Conservation (phyloP, 768 basidiomycete genomes). For the Fistulinella prunicolor region DNA sequence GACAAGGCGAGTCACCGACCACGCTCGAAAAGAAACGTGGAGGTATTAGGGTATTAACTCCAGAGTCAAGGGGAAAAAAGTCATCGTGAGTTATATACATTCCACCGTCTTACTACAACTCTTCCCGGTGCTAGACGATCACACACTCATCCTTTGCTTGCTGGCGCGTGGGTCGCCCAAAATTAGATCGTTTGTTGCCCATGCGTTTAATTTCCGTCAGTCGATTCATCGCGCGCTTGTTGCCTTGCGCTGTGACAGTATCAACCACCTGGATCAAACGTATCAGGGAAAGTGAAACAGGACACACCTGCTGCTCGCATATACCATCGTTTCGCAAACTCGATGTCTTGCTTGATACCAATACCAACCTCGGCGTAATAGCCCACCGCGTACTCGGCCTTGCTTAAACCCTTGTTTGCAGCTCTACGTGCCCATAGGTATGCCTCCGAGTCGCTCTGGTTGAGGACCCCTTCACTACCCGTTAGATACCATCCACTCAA, state of each 20-base stretch:
- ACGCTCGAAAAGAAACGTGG: no score
- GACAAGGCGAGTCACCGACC: constrained; percentile 2
- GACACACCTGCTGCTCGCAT: constrained; percentile 96
- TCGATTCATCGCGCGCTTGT: constrained; percentile 94
- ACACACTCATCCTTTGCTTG: constrained; percentile 94
- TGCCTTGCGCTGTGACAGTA: constrained; percentile 78
- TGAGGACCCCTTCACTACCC: constrained; percentile 90
- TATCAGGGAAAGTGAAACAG: background rate
- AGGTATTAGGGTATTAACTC: constrained; percentile 15
- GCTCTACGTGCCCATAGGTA: constrained; percentile 96
- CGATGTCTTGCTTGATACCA: constrained; percentile 93
- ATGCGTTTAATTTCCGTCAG: constrained; percentile 93
- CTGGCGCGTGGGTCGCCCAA: constrained; percentile 85
- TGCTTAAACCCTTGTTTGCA: constrained; percentile 93
- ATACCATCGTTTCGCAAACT: constrained; percentile 97
- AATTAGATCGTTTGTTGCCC: constrained; percentile 74
- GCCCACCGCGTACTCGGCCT: constrained; percentile 98
- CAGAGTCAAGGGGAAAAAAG: background rate
- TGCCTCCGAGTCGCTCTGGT: constrained; percentile 98
- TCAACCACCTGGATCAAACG: constrained; percentile 2
- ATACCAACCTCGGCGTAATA: constrained; percentile 99
- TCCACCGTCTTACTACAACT: constrained; percentile 4
- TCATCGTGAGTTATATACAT: no score
- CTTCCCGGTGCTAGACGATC: constrained; percentile 55
- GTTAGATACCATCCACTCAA: constrained; percentile 99